Conservation (phyloP, 306 rosid species). For the Rosa persica region DNA sequence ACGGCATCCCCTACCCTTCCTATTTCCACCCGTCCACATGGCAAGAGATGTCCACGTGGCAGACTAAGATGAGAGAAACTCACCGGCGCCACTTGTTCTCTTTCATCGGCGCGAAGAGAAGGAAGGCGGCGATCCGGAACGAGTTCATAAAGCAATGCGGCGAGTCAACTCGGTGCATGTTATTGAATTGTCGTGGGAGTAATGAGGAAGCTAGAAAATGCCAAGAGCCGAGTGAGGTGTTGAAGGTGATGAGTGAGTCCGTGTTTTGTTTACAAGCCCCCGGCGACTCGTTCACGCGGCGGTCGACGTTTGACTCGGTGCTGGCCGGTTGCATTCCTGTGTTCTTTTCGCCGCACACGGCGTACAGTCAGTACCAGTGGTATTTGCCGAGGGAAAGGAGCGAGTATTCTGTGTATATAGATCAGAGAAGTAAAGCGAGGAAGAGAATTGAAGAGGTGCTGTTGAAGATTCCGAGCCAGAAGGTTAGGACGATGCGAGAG, state of each 20-base stretch:
- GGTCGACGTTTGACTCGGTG: conserved; percentile 15
- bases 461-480: conserved; percentile 5
- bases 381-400: background rate
- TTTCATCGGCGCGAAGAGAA: conserved; percentile 21
- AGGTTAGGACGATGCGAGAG: background rate
- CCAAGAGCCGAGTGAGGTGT: background rate
- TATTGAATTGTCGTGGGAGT: background rate
- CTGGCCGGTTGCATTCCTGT: conserved; percentile 16
- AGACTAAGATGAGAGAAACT: conserved; percentile 18
- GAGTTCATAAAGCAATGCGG: conserved; percentile 7
- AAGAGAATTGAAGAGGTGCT: conserved; percentile 10
- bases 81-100: conserved; percentile 1
- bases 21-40: conserved; percentile 60
- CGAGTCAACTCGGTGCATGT: conserved; percentile 1
- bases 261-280: conserved; percentile 8
- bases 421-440: background rate
- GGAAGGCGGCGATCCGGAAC: background rate
- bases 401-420: conserved; percentile 2
- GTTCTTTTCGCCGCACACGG: conserved; percentile 4
- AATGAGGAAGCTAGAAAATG: background rate
- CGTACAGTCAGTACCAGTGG: conserved; percentile 13
- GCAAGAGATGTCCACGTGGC: conserved; percentile 48
- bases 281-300: conserved; percentile 5
- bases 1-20: conserved; percentile 80
- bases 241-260: conserved; percentile 1